These are phyloP conservation scores for Cymbidium sinense DNA, from an alignment of 106 monocot species.

Conservation along the genomic window DNA sequence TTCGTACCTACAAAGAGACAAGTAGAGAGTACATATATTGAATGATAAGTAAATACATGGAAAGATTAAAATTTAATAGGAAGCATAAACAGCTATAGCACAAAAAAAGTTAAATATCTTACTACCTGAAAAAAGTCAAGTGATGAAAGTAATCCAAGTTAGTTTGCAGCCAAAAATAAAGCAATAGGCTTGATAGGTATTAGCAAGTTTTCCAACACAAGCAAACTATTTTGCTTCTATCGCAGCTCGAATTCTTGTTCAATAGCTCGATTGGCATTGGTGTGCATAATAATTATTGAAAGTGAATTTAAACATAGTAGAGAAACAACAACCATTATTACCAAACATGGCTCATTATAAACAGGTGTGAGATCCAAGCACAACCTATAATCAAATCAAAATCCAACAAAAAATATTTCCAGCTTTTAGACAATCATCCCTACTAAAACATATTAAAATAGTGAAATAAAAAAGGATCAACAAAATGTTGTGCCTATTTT, in stretches of 20 bases:
- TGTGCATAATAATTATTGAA: neutral
- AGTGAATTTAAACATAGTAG: neutral
- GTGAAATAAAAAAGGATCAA: neutral
- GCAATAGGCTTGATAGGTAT: neutral
- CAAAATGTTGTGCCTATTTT: neutral
- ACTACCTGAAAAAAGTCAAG: neutral
- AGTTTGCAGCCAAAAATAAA: neutral
- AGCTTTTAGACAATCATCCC: neutral
- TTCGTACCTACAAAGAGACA: constrained; percentile 56
- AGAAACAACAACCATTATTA: neutral
- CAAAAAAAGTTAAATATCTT: neutral
- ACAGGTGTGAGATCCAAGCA: neutral
- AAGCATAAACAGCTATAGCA: neutral
- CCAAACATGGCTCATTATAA: neutral
- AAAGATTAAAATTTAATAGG: neutral
- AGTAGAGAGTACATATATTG: neutral
- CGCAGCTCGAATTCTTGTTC: neutral
- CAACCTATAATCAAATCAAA: neutral
- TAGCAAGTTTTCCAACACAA: too few species aligned
- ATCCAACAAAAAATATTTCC: neutral
- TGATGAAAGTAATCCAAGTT: neutral
- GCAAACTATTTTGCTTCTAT: neutral
- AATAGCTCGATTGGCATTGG: neutral
- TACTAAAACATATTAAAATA: neutral
- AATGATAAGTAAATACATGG: neutral